Base-by-base conservation (phyloP, 306 rosid genomes). In the Begonia masoniana region DNA sequence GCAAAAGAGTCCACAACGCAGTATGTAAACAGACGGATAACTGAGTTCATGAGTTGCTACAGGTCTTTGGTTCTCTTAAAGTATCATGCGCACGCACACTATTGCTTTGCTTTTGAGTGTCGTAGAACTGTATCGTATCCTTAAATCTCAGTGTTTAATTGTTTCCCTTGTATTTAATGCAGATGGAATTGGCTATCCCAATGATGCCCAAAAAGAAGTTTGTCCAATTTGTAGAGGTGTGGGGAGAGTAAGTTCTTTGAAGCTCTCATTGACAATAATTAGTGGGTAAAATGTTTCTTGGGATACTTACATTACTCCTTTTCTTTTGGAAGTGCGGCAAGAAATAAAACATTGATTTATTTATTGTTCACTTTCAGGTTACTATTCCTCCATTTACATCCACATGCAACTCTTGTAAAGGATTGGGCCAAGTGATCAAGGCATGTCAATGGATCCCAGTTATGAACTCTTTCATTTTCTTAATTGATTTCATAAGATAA, bases 341-440 rank as follows among this genome's bases (percentile, higher is more conserved):
- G 39, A 6, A 31, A 31, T 4, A 31, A 31, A 31, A 31, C 39
- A 31, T 5, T 31, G 39, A 21, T 13, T 6, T 56, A 23, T 68
- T 9, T 43, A 43, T 10, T 45, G 13, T 70, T 45, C 62, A 65
- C 61, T 57, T 13, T 55, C 77, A 91, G 99, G 81, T 91, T 57
- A 91, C 99, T 10, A 74, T 91, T 70, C 94, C 94, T 42, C 99
- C 99, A 58, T 91, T 91, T 70, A 83, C 94, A 23, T 78, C 99
- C 46, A 81, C 86, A 41, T 91, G 99, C 80, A 72, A 66, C 66
- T 77, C 92, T 43, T 91, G 99, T 65, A 86, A 72, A 75, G 96
- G 94, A 64, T 71, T 82, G 10, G 96, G 99, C 60, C 79, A 54
- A 16, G 61, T 91, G 51, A 77, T 81, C 45, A 68, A 79, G 99